Percentiles rank a stretch among this genome's conserved stretches.
Evolutionary conservation across 202 grass and related monocot species (phyloP).

Genomic region (Carex arenaria): DNA sequence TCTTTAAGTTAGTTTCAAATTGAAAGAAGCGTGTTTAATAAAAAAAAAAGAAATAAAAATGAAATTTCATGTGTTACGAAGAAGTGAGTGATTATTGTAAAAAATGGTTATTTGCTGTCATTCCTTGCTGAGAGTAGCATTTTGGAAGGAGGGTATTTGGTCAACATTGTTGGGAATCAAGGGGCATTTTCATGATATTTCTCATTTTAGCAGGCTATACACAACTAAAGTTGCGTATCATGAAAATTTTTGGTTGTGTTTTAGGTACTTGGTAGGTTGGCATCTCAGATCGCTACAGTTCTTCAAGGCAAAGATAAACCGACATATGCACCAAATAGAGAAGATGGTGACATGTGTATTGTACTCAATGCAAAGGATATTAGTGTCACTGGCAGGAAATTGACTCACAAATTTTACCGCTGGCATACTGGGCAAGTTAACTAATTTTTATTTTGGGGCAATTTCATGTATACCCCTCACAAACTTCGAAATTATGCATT

Average conservation of each 20-base stretch:
- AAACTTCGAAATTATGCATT: too few relatives aligned
- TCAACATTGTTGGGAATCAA: neutral
- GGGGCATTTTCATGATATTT: neutral
- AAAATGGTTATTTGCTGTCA: neutral
- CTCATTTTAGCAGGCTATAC: neutral
- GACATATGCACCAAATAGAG: slow-evolving; percentile 72
- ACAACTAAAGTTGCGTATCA: neutral
- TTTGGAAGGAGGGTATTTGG: neutral
- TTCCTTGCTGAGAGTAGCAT: neutral
- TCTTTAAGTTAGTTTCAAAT: neutral
- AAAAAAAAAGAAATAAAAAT: neutral
- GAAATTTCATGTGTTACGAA: neutral
- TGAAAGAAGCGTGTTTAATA: neutral
- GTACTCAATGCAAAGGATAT: slow-evolving; percentile 94
- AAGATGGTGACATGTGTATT: slow-evolving; percentile 95
- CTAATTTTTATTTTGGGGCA: neutral
- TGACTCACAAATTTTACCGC: slow-evolving; percentile 89
- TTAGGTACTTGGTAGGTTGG: slow-evolving; percentile 84
- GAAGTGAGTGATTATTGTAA: neutral
- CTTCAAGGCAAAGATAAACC: slow-evolving; percentile 98
- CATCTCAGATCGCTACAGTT: slow-evolving; percentile 81
- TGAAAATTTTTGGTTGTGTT: neutral
- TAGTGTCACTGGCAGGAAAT: slow-evolving; percentile 78
- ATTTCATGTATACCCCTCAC: too few relatives aligned
- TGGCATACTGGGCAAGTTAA: slow-evolving; percentile 88